Percentiles rank a stretch among this genome's conserved stretches.
Evolutionary conservation across 768 basidiomycete genomes (phyloP).

Genomic region (Podaxis pistillaris): DNA sequence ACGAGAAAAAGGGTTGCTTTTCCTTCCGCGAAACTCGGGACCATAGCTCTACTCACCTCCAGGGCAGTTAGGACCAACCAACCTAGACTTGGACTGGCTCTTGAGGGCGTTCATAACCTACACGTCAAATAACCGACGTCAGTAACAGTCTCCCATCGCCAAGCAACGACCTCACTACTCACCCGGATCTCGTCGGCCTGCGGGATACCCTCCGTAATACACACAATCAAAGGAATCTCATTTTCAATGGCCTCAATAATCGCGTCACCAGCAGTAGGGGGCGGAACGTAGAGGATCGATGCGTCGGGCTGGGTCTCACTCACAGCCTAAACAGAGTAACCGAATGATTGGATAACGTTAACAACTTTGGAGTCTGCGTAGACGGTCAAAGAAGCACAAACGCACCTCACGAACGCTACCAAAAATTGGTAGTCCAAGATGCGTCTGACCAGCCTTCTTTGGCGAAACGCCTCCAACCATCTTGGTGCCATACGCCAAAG

Average conservation of each 20-base stretch:
- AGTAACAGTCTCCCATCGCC: neutral
- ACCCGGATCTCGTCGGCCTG: slow-evolving; percentile 95
- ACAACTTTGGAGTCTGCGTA: neutral
- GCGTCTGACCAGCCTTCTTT: slow-evolving; percentile 93
- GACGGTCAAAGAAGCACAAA: neutral
- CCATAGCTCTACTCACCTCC: slow-evolving; percentile 45
- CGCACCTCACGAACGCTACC: slow-evolving; percentile 87
- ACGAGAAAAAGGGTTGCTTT: neutral
- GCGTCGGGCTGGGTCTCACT: slow-evolving; percentile 86
- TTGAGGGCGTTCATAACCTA: slow-evolving; percentile 93
- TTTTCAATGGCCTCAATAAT: slow-evolving; percentile 99
- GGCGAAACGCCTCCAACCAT: slow-evolving; percentile 98
- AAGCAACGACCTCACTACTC: slow-evolving; percentile 21
- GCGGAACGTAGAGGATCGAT: slow-evolving; percentile 95
- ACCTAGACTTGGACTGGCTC: slow-evolving; percentile 89
- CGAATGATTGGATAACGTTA: neutral
- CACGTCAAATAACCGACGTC: neutral
- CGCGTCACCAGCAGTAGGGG: slow-evolving; percentile 93
- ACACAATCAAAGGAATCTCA: slow-evolving; percentile 96
- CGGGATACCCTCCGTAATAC: slow-evolving; percentile 98
- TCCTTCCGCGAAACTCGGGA: neutral
- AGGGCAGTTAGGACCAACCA: slow-evolving; percentile 98
- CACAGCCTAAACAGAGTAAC: slow-evolving; percentile 63
- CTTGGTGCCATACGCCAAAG: slow-evolving; percentile 90
- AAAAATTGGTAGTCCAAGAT: slow-evolving; percentile 94